A percentile compares a stretch with the other conserved stretches of the same genome.
phyloP scores from a whole-genome alignment of 495 filamentous ascomycete genomes.

The Hypoxylon lenormandii region DNA sequence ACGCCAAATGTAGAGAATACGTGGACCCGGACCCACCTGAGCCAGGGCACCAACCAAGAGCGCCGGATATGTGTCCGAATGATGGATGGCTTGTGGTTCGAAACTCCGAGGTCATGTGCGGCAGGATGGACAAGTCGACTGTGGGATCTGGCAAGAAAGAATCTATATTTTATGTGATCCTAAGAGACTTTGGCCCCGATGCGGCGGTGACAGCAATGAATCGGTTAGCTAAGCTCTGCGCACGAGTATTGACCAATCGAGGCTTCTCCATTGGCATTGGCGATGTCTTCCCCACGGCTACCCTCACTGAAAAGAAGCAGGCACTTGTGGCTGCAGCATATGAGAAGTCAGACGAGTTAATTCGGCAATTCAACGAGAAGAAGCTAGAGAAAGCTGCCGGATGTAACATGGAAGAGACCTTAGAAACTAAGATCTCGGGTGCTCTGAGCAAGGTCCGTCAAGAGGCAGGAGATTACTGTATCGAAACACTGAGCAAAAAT shows the following conservation, averaged over 20 bases:
- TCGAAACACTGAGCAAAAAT: constrained; percentile 85
- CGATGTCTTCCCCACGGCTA: constrained; percentile 84
- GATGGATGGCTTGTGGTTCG: constrained; percentile 91
- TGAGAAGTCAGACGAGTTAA: constrained; percentile 82
- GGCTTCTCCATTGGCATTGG: constrained; percentile 97
- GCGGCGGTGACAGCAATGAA: constrained; percentile 94
- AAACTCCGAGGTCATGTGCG: constrained; percentile 98
- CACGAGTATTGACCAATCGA: constrained; percentile 85
- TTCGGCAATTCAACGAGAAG: constrained; percentile 78
- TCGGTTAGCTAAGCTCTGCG: constrained; percentile 87
- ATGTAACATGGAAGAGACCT: constrained; percentile 87
- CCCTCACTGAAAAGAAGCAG: constrained; percentile 76
- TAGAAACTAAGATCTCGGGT: constrained; percentile 90
- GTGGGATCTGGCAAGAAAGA: constrained; percentile 97
- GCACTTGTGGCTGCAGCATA: constrained; percentile 82
- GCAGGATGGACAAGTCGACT: constrained; percentile 95
- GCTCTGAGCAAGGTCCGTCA: constrained; percentile 91
- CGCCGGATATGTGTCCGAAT: constrained; percentile 81
- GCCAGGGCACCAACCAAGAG: constrained; percentile 56
- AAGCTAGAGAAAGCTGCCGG: constrained; percentile 85
- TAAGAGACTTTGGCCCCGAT: constrained; percentile 91
- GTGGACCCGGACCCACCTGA: constrained; percentile 57
- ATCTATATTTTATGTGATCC: constrained; percentile 94
- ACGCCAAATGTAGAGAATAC: constrained; percentile 89
- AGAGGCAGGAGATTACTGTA: constrained; percentile 90